Conservation (phyloP, 768 basidiomycete genomes). For the Coprinopsis strossmayeri region DNA sequence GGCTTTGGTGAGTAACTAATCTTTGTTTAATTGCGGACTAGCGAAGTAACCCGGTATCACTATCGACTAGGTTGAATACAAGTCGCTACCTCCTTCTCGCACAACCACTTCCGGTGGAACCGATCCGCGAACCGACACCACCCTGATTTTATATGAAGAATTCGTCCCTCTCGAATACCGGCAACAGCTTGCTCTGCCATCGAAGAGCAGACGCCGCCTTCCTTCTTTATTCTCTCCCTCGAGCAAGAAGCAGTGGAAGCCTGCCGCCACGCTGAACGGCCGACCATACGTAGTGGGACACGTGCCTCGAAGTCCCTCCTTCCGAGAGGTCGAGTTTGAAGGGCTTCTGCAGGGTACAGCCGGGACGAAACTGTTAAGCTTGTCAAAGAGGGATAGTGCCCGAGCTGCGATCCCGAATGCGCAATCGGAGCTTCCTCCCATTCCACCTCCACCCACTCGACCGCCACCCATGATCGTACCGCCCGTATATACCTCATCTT, state of each 20-base stretch:
- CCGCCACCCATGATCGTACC: background rate
- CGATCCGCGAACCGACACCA: constrained; percentile 69
- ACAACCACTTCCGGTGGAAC: constrained; percentile 26
- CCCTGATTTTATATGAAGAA: constrained; percentile 86
- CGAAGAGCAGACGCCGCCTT: constrained; percentile 50
- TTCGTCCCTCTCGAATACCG: constrained; percentile 87
- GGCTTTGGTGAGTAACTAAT: constrained; percentile 62
- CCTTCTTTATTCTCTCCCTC: constrained; percentile 60
- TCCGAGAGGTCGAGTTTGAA: constrained; percentile 76
- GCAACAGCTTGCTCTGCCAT: constrained; percentile 59
- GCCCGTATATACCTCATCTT: background rate
- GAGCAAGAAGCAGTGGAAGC: constrained; percentile 66
- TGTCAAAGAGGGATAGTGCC: constrained; percentile 20
- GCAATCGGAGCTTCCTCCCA: constrained; percentile 15
- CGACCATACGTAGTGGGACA: constrained; percentile 64
- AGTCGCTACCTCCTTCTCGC: constrained; percentile 51
- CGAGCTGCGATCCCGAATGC: constrained; percentile 13
- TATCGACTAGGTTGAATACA: constrained; percentile 71
- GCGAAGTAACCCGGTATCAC: too few species aligned
- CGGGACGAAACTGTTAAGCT: constrained; percentile 38
- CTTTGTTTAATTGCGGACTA: background rate
- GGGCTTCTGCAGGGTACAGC: constrained; percentile 55
- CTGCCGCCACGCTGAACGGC: constrained; percentile 74
- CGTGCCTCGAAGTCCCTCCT: constrained; percentile 44
- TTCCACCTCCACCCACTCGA: constrained; percentile 14